Base-by-base conservation (phyloP, 139 green algal species). In the Haematococcus lacustris region DNA sequence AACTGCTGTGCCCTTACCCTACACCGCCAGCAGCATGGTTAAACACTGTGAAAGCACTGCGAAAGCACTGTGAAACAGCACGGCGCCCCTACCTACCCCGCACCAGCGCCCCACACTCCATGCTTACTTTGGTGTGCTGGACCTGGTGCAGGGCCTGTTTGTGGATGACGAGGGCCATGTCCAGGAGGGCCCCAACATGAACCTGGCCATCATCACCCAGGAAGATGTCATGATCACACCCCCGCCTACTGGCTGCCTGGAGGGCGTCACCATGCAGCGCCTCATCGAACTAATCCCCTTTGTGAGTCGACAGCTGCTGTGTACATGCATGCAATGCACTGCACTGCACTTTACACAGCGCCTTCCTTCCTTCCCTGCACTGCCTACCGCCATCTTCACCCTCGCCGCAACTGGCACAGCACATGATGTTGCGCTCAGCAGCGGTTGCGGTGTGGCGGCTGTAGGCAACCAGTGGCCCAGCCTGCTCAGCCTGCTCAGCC, bases 91-190 rank as follows among this genome's bases (percentile, higher is more conserved):
- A n/a, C n/a, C n/a, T n/a, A n/a, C n/a, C n/a, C n/a, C n/a, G n/a
- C n/a, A n/a, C n/a, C n/a, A n/a, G n/a, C n/a, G n/a, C n/a, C n/a
- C n/a, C n/a, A n/a, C n/a, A n/a, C n/a, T n/a, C n/a, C n/a, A n/a
- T n/a, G n/a, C n/a, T n/a, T n/a, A n/a, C n/a, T n/a, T n/a, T n/a
- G n/a, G n/a, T n/a, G n/a, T n/a, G n/a, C n/a, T n/a, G n/a, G n/a
- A n/a, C n/a, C n/a, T n/a, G n/a, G n/a, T n/a, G 38, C 75, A 89
- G 85, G 89, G 76, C 9, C 59, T 96, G 1, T 93, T 93, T 75
- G 77, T 93, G 32, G 89, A 96, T 68, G 39, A 37, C 3, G 80
- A 92, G 7, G 88, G 83, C 43, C 71, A 83, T 61, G 76, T 97
- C n/a, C 71, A 86, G 40, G 85, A 89, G 62, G 88, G 82, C 26